These are phyloP conservation scores for Ophiostoma himal-ulmi DNA, from an alignment of 2,329 filamentous ascomycete species.

Conservation along the genomic window DNA sequence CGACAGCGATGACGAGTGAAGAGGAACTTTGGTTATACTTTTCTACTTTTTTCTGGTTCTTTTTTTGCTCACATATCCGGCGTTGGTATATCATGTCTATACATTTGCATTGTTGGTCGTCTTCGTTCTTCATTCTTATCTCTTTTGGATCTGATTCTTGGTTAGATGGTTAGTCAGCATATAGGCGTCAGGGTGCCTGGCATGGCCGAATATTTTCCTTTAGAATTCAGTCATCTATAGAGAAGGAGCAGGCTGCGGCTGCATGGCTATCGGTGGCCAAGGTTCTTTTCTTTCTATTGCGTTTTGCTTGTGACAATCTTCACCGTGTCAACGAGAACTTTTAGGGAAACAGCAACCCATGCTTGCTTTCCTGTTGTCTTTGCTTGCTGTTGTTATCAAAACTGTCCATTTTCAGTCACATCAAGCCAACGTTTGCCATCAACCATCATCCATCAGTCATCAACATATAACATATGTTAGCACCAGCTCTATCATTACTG, in stretches of 20 bases:
- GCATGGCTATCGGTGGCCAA: neutral
- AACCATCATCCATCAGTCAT: neutral
- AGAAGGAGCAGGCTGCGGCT: neutral
- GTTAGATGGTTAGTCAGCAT: neutral
- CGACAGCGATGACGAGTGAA: constrained; percentile 27
- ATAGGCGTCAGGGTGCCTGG: neutral
- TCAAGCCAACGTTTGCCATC: neutral
- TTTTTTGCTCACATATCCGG: neutral
- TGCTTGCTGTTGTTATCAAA: neutral
- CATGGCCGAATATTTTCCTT: neutral
- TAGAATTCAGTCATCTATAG: neutral
- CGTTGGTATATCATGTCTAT: constrained; percentile 2
- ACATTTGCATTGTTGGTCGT: neutral
- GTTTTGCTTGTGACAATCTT: neutral
- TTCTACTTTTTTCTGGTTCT: neutral
- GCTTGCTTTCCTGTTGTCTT: neutral
- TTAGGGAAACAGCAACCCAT: neutral
- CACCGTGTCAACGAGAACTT: no score
- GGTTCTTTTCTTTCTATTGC: neutral
- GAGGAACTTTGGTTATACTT: constrained; percentile 18
- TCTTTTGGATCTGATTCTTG: neutral
- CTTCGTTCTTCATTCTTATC: neutral
- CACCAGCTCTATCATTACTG: no score
- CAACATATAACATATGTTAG: no score
- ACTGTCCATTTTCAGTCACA: no score